Percentiles rank a stretch among this genome's conserved stretches.
phyloP scores from a whole-genome alignment of 129 eudicot genomes.

The Flaveria ramosissima region DNA sequence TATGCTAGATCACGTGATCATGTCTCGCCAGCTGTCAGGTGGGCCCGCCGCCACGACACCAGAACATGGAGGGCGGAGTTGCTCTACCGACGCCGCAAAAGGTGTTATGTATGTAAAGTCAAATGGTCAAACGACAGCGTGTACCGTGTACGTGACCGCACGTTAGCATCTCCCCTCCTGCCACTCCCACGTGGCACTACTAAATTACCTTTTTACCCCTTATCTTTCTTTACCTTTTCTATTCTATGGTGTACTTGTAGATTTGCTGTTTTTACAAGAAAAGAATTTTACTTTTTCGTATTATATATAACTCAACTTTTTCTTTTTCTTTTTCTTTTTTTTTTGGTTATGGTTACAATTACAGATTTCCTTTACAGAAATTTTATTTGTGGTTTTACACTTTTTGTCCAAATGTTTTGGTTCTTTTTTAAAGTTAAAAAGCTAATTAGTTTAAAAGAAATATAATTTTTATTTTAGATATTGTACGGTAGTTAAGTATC shows the following conservation, averaged over 20 bases:
- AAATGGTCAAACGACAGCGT: slow-evolving; percentile 37
- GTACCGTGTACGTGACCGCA: slow-evolving; percentile 41
- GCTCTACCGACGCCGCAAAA: slow-evolving; percentile 46
- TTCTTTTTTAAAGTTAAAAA: too few relatives aligned
- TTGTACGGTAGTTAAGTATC: too few relatives aligned
- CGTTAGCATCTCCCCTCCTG: slow-evolving; percentile 25
- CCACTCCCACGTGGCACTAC: slow-evolving; percentile 20
- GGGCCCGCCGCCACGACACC: slow-evolving; percentile 37
- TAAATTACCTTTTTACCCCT: slow-evolving; percentile 8
- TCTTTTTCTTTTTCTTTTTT: not conserved
- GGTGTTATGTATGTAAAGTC: not conserved
- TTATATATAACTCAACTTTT: not conserved
- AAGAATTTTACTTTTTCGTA: not conserved
- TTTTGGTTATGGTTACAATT: too few relatives aligned
- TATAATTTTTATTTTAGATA: too few relatives aligned
- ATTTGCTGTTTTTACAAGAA: not conserved
- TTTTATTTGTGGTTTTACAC: too few relatives aligned
- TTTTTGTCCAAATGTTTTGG: too few relatives aligned
- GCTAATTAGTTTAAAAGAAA: too few relatives aligned
- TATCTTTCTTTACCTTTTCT: not conserved
- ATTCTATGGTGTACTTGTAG: not conserved
- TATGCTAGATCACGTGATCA: slow-evolving; percentile 50
- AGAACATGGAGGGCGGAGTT: slow-evolving; percentile 32
- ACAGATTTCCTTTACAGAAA: too few relatives aligned
- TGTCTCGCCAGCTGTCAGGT: slow-evolving; percentile 45